A percentile compares a stretch with the other conserved stretches of the same genome.
Conservation (phyloP, 106 monocot species). For the Dendrobium officinale region DNA sequence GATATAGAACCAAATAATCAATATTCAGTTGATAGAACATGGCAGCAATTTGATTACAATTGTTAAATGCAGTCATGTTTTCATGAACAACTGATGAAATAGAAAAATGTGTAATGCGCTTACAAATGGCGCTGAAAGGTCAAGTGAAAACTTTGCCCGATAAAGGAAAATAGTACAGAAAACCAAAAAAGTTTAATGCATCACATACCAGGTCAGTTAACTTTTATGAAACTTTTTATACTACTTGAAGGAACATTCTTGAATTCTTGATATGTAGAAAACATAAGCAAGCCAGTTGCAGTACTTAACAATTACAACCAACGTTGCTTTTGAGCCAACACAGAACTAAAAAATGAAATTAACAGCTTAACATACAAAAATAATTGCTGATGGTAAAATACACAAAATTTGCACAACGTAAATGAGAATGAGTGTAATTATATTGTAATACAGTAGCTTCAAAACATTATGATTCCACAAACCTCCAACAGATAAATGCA, state of each 20-base stretch:
- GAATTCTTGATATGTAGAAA: not conserved
- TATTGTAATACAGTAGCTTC: not conserved
- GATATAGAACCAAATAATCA: not conserved
- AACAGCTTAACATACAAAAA: not conserved
- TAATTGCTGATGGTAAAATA: not conserved
- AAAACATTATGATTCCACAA: not conserved
- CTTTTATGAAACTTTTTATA: not conserved
- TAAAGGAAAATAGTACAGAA: not conserved
- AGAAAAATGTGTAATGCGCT: not conserved
- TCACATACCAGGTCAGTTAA: not conserved
- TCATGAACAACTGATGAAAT: not conserved
- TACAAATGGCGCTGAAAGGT: not conserved
- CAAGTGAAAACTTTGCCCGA: not conserved
- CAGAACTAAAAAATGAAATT: not conserved
- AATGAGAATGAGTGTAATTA: not conserved
- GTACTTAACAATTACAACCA: not conserved
- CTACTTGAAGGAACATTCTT: not conserved
- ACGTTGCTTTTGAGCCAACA: not conserved
- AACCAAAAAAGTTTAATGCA: not conserved
- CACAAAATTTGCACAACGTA: not conserved
- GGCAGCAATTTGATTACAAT: not conserved
- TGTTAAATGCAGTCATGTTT: not conserved
- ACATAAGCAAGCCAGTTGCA: not conserved
- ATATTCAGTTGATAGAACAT: not conserved
- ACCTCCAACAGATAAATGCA: not conserved